Percentiles rank a stretch among this genome's conserved stretches.
These are phyloP conservation scores for Chrysosporium queenslandicum DNA, from an alignment of 2,329 filamentous ascomycete genomes.

Conservation along the genomic window DNA sequence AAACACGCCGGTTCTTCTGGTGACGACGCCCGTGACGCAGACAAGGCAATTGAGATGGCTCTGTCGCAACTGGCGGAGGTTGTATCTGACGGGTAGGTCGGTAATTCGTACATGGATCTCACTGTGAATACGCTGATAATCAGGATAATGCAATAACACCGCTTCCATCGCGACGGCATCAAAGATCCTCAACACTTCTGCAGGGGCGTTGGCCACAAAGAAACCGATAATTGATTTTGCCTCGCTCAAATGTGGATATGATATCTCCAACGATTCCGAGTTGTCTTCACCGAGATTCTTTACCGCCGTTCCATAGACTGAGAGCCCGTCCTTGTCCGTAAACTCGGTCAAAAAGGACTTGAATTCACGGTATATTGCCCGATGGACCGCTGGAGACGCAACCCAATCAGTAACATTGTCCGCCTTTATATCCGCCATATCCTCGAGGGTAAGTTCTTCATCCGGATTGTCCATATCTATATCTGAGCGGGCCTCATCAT, in stretches of 20 bases:
- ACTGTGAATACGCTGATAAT: conserved; percentile 94
- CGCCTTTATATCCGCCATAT: conserved; percentile 84
- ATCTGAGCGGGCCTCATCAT: conserved; percentile 90
- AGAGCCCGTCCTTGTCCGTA: conserved; percentile 76
- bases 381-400: conserved; percentile 74
- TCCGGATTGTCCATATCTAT: conserved; percentile 91
- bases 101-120: conserved; percentile 97
- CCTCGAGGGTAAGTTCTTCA: conserved; percentile 85
- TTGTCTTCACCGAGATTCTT: conserved; percentile 95
- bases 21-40: conserved; percentile 89
- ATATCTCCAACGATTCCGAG: conserved; percentile 90
- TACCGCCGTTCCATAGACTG: conserved; percentile 90
- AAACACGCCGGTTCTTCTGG: conserved; percentile 86
- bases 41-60: conserved; percentile 93
- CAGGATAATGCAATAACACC: conserved; percentile 87
- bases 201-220: conserved; percentile 88
- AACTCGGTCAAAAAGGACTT: conserved; percentile 95
- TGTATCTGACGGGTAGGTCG: conserved; percentile 88
- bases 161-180: conserved; percentile 96
- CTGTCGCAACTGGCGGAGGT: conserved; percentile 86
- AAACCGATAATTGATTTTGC: conserved; percentile 91
- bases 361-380: conserved; percentile 92
- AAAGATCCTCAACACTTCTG: conserved; percentile 92
- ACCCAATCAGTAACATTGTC: conserved; percentile 93
- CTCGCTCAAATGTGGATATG: conserved; percentile 80